Evolutionary conservation across 331 rosid species (phyloP).

Genomic region (Malus hybrid): DNA sequence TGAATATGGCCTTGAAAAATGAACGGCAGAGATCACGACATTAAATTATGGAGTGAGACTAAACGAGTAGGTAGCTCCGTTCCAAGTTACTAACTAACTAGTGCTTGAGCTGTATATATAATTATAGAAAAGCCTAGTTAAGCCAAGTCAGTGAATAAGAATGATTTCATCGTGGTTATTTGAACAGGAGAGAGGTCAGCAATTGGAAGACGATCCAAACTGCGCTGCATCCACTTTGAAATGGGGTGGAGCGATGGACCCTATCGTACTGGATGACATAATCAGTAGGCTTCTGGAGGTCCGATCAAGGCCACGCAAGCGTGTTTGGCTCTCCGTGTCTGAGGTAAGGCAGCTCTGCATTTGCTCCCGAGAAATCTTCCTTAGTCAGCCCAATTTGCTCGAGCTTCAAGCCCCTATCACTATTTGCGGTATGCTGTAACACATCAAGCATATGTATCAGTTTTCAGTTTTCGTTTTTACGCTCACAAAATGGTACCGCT

Average conservation of each 20-base stretch:
- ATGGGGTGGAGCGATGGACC: slow-evolving; percentile 51
- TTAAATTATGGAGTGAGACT: too few species aligned
- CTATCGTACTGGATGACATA: slow-evolving; percentile 62
- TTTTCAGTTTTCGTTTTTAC: neutral
- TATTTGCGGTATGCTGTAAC: slow-evolving; percentile 50
- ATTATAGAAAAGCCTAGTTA: too few species aligned
- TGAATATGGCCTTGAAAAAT: too few species aligned
- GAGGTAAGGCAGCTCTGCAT: slow-evolving; percentile 79
- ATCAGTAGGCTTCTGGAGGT: slow-evolving; percentile 72
- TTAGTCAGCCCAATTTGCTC: slow-evolving; percentile 71
- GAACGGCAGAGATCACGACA: too few species aligned
- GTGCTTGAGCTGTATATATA: too few species aligned
- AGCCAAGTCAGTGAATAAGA: too few species aligned
- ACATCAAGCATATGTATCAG: too few species aligned
- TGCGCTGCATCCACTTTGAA: slow-evolving; percentile 25
- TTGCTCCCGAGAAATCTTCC: slow-evolving; percentile 58
- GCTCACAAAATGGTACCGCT: neutral
- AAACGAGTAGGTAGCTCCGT: too few species aligned
- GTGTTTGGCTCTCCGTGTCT: slow-evolving; percentile 66
- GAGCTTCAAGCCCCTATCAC: slow-evolving; percentile 89
- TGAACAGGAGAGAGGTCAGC: neutral
- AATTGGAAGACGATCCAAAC: neutral
- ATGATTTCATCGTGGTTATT: too few species aligned
- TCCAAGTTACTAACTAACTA: too few species aligned
- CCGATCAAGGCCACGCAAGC: slow-evolving; percentile 69